These are phyloP conservation scores for Guadua angustifolia DNA, from an alignment of 176 grass and related monocot species.

Conservation along the genomic window DNA sequence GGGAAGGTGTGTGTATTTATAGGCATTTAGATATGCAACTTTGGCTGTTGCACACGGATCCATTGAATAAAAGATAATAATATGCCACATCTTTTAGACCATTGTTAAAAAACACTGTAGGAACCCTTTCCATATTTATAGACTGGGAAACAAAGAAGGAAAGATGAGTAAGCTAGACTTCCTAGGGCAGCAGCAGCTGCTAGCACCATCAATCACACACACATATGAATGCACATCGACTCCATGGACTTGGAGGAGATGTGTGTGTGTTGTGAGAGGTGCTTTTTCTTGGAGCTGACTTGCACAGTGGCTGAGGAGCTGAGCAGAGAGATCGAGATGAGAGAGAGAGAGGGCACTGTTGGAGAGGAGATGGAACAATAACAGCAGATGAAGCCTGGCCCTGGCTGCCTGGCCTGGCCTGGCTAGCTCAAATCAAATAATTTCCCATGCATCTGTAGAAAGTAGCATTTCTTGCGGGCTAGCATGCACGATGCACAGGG, in stretches of 20 bases:
- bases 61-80: too few relatives aligned
- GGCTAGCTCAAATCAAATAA: slow-evolving; percentile 29
- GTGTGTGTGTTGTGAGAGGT: background rate
- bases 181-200: background rate
- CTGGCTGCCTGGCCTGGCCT: background rate
- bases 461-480: background rate
- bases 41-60: too few relatives aligned
- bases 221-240: slow-evolving; percentile 5
- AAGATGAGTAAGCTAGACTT: background rate
- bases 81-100: too few relatives aligned
- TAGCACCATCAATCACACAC: background rate
- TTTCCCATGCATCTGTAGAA: background rate
- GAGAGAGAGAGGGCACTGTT: slow-evolving; percentile 6
- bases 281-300: slow-evolving; percentile 44
- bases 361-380: slow-evolving; percentile 48
- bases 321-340: background rate
- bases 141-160: background rate
- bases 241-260: background rate
- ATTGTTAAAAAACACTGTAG: too few relatives aligned
- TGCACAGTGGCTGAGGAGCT: slow-evolving; percentile 31
- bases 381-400: background rate
- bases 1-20: too few relatives aligned
- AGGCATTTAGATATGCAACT: too few relatives aligned
- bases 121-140: too few relatives aligned
- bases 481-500: background rate